Conservation (phyloP, 2,329 filamentous ascomycete species). For the Metarhizium brunneum region DNA sequence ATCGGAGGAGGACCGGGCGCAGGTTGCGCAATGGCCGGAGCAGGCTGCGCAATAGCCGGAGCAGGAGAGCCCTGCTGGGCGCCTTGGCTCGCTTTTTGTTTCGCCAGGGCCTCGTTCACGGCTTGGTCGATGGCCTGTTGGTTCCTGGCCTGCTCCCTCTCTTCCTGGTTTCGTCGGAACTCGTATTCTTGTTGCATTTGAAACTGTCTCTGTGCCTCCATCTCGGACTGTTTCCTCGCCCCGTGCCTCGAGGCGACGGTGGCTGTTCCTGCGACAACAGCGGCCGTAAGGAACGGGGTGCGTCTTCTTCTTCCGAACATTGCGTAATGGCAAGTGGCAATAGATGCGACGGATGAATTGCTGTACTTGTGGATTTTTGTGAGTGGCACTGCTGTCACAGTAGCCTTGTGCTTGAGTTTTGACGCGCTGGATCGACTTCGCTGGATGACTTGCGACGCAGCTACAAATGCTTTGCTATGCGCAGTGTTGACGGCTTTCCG, state of each 20-base stretch:
- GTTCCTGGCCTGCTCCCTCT: background rate
- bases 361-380: background rate
- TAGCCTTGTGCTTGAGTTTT: too few relatives aligned
- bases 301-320: constrained; percentile 5
- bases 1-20: background rate
- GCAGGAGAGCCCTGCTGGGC: background rate
- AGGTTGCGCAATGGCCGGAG: background rate
- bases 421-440: too few relatives aligned
- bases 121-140: constrained; percentile 4
- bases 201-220: background rate
- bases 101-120: constrained; percentile 1
- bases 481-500: too few relatives aligned
- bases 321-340: background rate
- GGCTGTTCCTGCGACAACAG: constrained; percentile 3
- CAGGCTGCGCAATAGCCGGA: background rate
- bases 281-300: background rate
- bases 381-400: too few relatives aligned
- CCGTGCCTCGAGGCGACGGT: constrained; percentile 2
- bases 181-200: constrained; percentile 5
- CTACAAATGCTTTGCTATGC: too few relatives aligned
- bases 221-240: constrained; percentile 2
- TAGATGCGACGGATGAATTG: background rate
- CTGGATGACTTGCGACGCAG: too few relatives aligned
- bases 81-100: constrained; percentile 1
- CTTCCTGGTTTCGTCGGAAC: background rate